Evolutionary conservation across 2,329 filamentous ascomycete genomes (phyloP).

Genomic region (Knufia fluminis): DNA sequence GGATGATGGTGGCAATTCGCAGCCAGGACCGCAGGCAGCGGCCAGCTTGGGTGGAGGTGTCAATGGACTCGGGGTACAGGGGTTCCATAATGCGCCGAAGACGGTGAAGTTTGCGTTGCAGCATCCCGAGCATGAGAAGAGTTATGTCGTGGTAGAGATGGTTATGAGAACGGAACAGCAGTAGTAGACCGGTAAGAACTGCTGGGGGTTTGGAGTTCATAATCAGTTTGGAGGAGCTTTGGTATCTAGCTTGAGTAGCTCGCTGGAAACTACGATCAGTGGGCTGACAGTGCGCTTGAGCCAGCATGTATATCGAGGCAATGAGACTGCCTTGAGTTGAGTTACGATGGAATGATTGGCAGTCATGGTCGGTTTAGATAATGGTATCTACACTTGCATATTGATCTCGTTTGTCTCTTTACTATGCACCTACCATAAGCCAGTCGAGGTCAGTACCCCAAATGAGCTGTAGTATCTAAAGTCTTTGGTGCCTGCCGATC

Average conservation of each 20-base stretch:
- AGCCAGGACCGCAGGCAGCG: constrained; percentile 43
- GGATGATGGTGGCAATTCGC: constrained; percentile 60
- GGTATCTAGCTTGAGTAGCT: background rate
- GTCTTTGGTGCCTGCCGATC: background rate
- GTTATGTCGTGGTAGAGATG: constrained; percentile 86
- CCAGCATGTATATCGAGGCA: background rate
- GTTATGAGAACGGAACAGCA: constrained; percentile 42
- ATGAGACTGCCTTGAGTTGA: background rate
- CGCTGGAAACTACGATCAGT: background rate
- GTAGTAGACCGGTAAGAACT: no score
- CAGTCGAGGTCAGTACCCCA: no score
- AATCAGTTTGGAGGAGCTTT: background rate
- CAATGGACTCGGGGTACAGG: constrained; percentile 27
- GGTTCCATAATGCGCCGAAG: constrained; percentile 39
- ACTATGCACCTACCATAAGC: no score
- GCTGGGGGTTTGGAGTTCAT: no score
- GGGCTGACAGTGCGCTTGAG: no score
- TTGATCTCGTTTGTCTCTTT: no score
- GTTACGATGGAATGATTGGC: background rate
- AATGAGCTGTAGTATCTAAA: background rate
- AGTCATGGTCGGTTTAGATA: background rate
- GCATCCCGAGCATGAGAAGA: constrained; percentile 75
- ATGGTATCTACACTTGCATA: background rate
- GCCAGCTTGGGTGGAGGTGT: constrained; percentile 30
- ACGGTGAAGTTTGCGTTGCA: constrained; percentile 94